Base-by-base conservation (phyloP, 441 rosid species). In the Populus hybrid region DNA sequence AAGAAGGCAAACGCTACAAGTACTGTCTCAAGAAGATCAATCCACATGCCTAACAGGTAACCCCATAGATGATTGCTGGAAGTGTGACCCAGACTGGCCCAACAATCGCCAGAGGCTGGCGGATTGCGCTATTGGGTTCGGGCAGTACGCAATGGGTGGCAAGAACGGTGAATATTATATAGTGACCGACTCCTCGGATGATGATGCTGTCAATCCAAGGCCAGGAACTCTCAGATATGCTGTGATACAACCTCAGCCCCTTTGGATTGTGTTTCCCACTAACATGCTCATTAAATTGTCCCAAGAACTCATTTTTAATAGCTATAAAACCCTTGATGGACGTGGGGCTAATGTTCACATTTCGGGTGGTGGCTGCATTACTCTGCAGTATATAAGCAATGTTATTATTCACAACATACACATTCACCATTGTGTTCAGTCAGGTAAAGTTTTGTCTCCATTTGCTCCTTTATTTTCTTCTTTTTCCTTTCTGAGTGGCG, bases 31-130 rank as follows among this genome's bases (percentile, higher is more conserved):
- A 68, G 76, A 84, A 64, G 91, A 85, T 29, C 71, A 83, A 74
- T 65, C 83, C 74, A 38, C 83, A 1, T 92, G 98, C 89, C 71
- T 82, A 3, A 94, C 94, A 0, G 99, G 99, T 5, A 94, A 94
- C 81, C 98, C 99, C 33, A 90, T 94, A 6, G 99, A 94, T 73
- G 99, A 94, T 81, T 94, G 99, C 84, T 94, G 97, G 99, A 93
- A 92, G 82, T 94, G 95, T 38, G 93, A 93, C 92, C 99, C 99
- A 8, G 87, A 91, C 80, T 94, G 98, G 97, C 82, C 98, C 74
- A 88, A 85, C 87, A 87, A 93, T 86, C 93, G 97, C 66, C 97
- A 93, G 80, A 77, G 86, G 8, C 87, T 95, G 26, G 99, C 98
- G 11, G 97, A 95, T 71, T 95, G 99, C 61, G 94, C 84, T 1